Conservation (phyloP, 371 early-diverging fungal species). For the Lichtheimia corymbifera region DNA sequence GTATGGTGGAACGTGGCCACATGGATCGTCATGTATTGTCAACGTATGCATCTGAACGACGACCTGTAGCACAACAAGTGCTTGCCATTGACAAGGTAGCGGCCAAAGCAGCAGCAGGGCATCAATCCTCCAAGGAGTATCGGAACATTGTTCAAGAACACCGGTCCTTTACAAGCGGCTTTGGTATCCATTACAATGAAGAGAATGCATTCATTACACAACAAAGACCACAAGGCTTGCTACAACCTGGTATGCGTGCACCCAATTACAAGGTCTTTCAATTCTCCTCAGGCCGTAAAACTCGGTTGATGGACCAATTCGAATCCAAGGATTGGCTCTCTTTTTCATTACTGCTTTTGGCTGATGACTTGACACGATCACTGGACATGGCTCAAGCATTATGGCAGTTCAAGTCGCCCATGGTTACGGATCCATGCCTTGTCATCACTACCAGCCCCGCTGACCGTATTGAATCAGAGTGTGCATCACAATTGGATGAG, state of each 20-base stretch:
- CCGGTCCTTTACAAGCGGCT: constrained; percentile 40
- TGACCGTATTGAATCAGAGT: constrained; percentile 20
- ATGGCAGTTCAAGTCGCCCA: constrained; percentile 2
- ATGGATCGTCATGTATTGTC: constrained; percentile 21
- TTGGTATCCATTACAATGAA: constrained; percentile 36
- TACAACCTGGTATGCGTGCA: constrained; percentile 43
- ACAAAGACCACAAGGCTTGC: not conserved
- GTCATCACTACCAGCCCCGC: constrained; percentile 38
- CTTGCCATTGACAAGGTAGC: constrained; percentile 37
- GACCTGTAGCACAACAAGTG: constrained; percentile 40
- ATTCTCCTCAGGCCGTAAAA: constrained; percentile 31
- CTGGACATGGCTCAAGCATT: constrained; percentile 18
- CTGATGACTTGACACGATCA: constrained; percentile 23
- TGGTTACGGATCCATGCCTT: constrained; percentile 5
- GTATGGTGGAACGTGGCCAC: constrained; percentile 36
- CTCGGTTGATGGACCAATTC: constrained; percentile 29
- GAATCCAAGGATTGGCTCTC: constrained; percentile 26
- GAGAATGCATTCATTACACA: constrained; percentile 5
- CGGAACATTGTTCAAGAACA: constrained; percentile 36
- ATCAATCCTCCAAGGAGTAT: constrained; percentile 27
- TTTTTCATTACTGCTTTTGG: constrained; percentile 32
- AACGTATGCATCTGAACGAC: constrained; percentile 37
- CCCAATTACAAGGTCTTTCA: constrained; percentile 43
- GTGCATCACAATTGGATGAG: not conserved
- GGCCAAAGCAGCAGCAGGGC: constrained; percentile 42